Percentiles rank a stretch among this genome's conserved stretches.
phyloP scores from a whole-genome alignment of 345 rosid species.

The Lumnitzera littorea region DNA sequence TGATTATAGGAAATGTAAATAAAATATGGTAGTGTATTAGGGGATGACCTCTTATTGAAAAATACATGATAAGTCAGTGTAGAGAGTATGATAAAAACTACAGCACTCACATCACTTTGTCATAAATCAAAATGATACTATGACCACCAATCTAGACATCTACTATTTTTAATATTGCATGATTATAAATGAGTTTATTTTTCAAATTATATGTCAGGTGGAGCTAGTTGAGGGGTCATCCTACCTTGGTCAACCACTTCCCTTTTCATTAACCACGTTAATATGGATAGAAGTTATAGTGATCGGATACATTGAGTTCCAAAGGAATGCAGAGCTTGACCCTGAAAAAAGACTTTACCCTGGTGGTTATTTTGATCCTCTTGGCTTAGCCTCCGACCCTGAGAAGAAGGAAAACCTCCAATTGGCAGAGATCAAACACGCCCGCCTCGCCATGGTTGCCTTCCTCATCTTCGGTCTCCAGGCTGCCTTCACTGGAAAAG shows the following conservation, averaged over 20 bases:
- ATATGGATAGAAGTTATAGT: slow-evolving; percentile 68
- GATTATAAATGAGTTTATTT: too few species aligned
- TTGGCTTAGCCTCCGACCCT: slow-evolving; percentile 70
- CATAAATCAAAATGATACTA: too few species aligned
- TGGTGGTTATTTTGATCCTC: slow-evolving; percentile 59
- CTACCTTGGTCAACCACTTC: slow-evolving; percentile 85
- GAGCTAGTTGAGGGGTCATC: slow-evolving; percentile 91
- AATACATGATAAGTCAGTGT: too few species aligned
- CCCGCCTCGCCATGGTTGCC: slow-evolving; percentile 83
- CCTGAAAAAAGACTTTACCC: slow-evolving; percentile 59
- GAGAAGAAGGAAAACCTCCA: slow-evolving; percentile 54
- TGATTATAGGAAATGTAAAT: too few species aligned
- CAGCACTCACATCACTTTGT: too few species aligned
- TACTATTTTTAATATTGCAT: too few species aligned
- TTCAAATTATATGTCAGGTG: slow-evolving; percentile 31
- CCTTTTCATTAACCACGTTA: slow-evolving; percentile 74
- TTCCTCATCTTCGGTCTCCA: slow-evolving; percentile 70
- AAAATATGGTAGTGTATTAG: too few species aligned
- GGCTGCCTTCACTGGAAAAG: slow-evolving; percentile 76
- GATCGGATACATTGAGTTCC: slow-evolving; percentile 66
- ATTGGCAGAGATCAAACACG: slow-evolving; percentile 79
- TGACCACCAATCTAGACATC: too few species aligned
- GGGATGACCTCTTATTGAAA: too few species aligned
- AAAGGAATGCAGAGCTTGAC: slow-evolving; percentile 64
- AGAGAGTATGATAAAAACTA: too few species aligned